Evolutionary conservation across 495 filamentous ascomycete species (phyloP).

Genomic region (Stereocaulon alpinum): DNA sequence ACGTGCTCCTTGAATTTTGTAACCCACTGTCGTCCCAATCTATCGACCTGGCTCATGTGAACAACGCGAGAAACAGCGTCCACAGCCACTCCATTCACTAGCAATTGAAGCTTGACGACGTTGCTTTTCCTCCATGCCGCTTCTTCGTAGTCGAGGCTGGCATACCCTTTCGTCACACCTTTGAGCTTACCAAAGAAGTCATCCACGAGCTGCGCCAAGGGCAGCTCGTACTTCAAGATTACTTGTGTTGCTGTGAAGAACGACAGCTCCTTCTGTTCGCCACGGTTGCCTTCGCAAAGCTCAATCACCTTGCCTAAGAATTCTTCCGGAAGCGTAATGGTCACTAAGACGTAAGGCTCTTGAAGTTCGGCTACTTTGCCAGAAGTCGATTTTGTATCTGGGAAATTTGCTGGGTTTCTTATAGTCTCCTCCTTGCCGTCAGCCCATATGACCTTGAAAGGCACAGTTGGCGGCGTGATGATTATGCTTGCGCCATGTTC

Average conservation of each 20-base stretch:
- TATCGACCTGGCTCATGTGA: slow-evolving; percentile 64
- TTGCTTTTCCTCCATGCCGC: slow-evolving; percentile 72
- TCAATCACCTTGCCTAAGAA: slow-evolving; percentile 92
- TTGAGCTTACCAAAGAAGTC: slow-evolving; percentile 98
- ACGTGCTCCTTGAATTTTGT: slow-evolving; percentile 96
- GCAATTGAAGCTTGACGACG: slow-evolving; percentile 80
- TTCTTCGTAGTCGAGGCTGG: slow-evolving; percentile 90
- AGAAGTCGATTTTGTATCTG: slow-evolving; percentile 55
- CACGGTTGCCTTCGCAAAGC: slow-evolving; percentile 82
- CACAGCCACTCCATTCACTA: slow-evolving; percentile 87
- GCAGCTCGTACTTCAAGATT: slow-evolving; percentile 86
- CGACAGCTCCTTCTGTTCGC: slow-evolving; percentile 70
- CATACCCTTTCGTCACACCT: slow-evolving; percentile 71
- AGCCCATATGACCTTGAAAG: slow-evolving; percentile 71
- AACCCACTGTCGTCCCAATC: slow-evolving; percentile 78
- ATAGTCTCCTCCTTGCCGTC: slow-evolving; percentile 65
- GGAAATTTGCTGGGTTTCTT: slow-evolving; percentile 77
- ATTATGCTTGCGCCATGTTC: slow-evolving; percentile 94
- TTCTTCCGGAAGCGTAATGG: slow-evolving; percentile 86
- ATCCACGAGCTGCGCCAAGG: slow-evolving; percentile 79
- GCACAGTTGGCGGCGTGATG: slow-evolving; percentile 91
- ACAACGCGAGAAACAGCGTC: slow-evolving; percentile 90
- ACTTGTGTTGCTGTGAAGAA: slow-evolving; percentile 95
- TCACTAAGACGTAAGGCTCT: slow-evolving; percentile 79
- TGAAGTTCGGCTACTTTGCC: slow-evolving; percentile 53